These are phyloP conservation scores for Ustilago trichophora DNA, from an alignment of 1,284 basidiomycete species.

Conservation along the genomic window DNA sequence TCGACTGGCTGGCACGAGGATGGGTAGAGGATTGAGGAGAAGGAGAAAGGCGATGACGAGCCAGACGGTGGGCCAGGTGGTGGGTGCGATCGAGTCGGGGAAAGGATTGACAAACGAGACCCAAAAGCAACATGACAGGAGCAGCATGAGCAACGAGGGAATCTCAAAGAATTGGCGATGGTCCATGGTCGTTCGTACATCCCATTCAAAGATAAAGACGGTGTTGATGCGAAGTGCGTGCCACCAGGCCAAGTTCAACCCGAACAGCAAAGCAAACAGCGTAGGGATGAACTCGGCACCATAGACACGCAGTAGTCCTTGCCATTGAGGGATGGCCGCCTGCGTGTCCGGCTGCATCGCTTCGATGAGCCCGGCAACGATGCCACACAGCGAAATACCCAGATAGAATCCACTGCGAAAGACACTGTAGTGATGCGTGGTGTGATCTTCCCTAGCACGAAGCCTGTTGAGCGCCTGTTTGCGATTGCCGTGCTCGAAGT, in stretches of 20 bases:
- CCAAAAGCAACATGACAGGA: conserved; percentile 83
- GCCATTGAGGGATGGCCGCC: conserved; percentile 75
- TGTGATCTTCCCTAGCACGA: conserved; percentile 70
- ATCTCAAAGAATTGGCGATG: conserved; percentile 84
- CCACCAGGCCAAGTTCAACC: conserved; percentile 81
- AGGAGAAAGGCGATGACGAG: conserved; percentile 74
- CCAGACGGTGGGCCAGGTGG: conserved; percentile 85
- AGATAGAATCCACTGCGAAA: conserved; percentile 74
- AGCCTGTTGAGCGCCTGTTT: conserved; percentile 80
- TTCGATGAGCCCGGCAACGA: conserved; percentile 75
- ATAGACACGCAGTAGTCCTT: conserved; percentile 82
- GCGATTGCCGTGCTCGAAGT: conserved; percentile 77
- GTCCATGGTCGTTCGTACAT: conserved; percentile 79
- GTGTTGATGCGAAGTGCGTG: conserved; percentile 82
- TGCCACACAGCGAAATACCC: conserved; percentile 81
- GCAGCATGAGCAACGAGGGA: conserved; percentile 79
- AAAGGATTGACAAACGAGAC: conserved; percentile 75
- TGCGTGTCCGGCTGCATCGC: conserved; percentile 75
- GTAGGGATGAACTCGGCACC: conserved; percentile 78
- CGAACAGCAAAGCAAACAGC: conserved; percentile 80
- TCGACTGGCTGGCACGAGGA: conserved; percentile 75
- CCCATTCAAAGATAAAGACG: conserved; percentile 80
- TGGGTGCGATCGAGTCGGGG: conserved; percentile 56
- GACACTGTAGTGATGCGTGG: conserved; percentile 76
- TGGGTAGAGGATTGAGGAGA: conserved; percentile 79